Evolutionary conservation across 2,329 filamentous ascomycete species (phyloP), one percentile per base, ranked within the genome.

Genomic region (Colletotrichum lupini): DNA sequence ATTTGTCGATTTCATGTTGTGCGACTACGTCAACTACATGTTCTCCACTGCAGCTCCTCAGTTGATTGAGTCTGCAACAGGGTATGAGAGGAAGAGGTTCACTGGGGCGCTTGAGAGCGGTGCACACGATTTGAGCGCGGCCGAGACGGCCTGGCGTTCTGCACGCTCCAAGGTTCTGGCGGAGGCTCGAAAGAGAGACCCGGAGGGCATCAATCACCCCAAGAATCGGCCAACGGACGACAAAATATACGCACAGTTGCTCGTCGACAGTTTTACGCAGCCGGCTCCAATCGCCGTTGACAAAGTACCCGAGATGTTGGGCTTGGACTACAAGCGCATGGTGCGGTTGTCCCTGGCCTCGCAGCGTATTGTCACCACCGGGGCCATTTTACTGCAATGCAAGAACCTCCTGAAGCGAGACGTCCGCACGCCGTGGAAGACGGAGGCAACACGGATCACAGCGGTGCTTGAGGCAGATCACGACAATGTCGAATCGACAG

Each of bases 331-430:
- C 53, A 88, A 87, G 66, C 92, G 94, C 19, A 89, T 94, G 55
- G 81, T 77, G 49, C 76, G 82, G 42, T 78, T 85, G 11, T 85
- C 83, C 0, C 79, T 75, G 24, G 82, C 77, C 76, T 78, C 84
- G 0, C 82, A 83, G 58, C 89, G 91, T 57, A 92, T 96, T 77
- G 89, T 94, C 26, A 93, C 93, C 1, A 89, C 93, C 4, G 93
- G 92, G 1, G 92, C 93, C 0, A 92, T 96, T 60, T 85, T 95
- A 32, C 84, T 96, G 16, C 94, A 95, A 64, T 93, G 92, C 81
- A 97, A 97, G 85, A 96, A 95, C 77, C 86, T 96, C 8, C 88
- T 97, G 37, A 95, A 95, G 82, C 91, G 94, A 19, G 94, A 96
- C 78, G 93, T 95, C 4, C 91, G 94, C 57, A 89, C 89, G 14